Base-by-base conservation (phyloP, 2,329 filamentous ascomycete species). In the Endothia cerciana region DNA sequence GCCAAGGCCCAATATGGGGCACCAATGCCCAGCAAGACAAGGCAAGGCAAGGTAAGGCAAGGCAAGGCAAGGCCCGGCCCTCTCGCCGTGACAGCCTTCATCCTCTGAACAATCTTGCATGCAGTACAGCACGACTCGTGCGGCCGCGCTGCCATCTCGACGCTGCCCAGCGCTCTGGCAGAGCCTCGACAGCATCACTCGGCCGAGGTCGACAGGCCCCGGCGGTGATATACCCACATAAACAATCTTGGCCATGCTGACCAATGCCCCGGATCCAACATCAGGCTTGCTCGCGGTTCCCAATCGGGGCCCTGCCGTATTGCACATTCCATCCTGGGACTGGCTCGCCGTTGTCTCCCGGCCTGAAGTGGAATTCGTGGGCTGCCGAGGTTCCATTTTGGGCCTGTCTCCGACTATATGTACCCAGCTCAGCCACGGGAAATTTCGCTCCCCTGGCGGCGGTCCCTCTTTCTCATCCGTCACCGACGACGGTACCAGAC, bases 321-420 rank as follows among this genome's bases (percentile, higher is more conserved):
- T 22, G 60, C 33, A 30, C 60, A 47, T 55, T 53, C 22, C 41
- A 41, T 30, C 30, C n/a, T 38, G 10, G 17, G 38, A 62, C 19
- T 10, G 36, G 47, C 22, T 10, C 15, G 22, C 45, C 60, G 33
- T 41, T n/a, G 47, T 55, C 49, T 25, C 22, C 28, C 60, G 47
- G 36, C 60, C 60, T 28, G 36, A 62, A 43, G 47, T 53, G 60
- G 60, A 51, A 62, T 55, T 33, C 25, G 25, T 55, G 22, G 30
- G 28, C 47, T 33, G 49, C 47, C 60, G 60, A 62, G 47, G 36
- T 41, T 53, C 60, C 38, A 5, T 6, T 62, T 62, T 62, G 33
- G 47, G 60, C n/a, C n/a, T 30, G 45, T 62, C 43, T 41, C 60
- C 49, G 60, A 51, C 40, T 13, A 51, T 19, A 51, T 49, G 30